Conservation (phyloP, 2,329 filamentous ascomycete species). For the Scedosporium dehoogii region DNA sequence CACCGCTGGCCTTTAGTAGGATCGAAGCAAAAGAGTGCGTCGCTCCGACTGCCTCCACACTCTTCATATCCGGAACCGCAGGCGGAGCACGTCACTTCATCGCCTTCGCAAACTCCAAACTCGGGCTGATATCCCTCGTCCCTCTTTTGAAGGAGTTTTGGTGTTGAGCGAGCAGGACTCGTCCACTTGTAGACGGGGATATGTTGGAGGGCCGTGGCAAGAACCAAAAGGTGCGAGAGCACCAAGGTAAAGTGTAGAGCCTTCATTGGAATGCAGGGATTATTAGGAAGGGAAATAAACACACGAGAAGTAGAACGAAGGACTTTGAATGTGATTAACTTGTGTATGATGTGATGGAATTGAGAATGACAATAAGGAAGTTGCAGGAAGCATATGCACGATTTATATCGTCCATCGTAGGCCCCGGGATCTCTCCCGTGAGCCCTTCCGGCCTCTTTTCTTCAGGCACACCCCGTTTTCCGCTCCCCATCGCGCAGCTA, state of each 20-base stretch:
- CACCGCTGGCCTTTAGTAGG: background rate
- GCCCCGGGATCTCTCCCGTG: background rate
- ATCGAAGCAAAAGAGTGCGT: background rate
- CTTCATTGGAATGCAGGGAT: background rate
- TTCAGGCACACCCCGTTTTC: background rate
- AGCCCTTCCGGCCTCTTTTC: background rate
- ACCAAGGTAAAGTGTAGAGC: background rate
- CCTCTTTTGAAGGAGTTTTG: background rate
- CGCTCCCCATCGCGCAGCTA: too few relatives aligned
- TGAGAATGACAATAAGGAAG: background rate
- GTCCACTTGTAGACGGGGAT: background rate
- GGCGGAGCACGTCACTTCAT: background rate
- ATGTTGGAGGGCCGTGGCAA: background rate
- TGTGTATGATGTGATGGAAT: background rate
- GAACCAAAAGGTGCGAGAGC: background rate
- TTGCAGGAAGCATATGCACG: background rate
- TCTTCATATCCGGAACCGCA: background rate
- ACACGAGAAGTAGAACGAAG: background rate
- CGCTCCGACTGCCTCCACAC: background rate
- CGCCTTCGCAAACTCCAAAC: background rate
- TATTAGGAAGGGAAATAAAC: background rate
- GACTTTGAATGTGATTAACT: background rate
- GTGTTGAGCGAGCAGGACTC: background rate
- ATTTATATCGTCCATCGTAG: background rate
- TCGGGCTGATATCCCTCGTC: background rate